Base-by-base conservation (phyloP, 2,329 filamentous ascomycete species). In the Malbranchea cinnamomea region DNA sequence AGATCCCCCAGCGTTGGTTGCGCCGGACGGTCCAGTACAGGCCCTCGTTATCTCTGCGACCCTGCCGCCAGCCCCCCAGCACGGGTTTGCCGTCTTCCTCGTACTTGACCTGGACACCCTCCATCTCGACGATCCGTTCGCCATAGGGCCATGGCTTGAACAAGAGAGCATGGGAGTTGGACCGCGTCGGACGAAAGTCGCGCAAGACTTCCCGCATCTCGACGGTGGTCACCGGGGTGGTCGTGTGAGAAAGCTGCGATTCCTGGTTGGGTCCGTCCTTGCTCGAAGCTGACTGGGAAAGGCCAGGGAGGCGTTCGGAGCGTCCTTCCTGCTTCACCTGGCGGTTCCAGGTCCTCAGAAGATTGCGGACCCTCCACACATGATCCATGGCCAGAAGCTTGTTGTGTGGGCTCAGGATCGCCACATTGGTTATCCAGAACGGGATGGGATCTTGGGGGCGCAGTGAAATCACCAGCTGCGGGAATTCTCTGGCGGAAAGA, bases 1-100 rank as follows among this genome's bases (percentile, higher is more conserved):
- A 89, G 11, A 95, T 70, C 3, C 81, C 87, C 79, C 84, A 93
- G 38, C 85, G 73, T 49, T 94, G 74, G 14, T 87, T 85, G 30
- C 78, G 71, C 22, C 74, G 71, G 14, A 95, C 75, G 1, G 68
- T 80, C 83, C 89, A 94, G 47, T 77, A 67, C 4, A 95, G 60
- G 0, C 87, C 87, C 1, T 67, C 52, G 35, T 60, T 57, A 11
- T 55, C 41, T 26, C 8, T 24, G 18, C 23, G 14, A n/a, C 59
- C 43, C 2, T 63, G 45, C 50, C 82, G 70, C 84, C 84, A 94
- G 48, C 79, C 76, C 3, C 87, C 85, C 1, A 98, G 65, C 0
- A 79, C 81, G 3, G 74, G 57, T 42, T 81, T 85, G n/a, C n/a
- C n/a, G n/a, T n/a, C n/a, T 40, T 68, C 63, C 16, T 79, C 77